Evolutionary conservation across 768 basidiomycete genomes (phyloP).

Genomic region (Trametes maxima): DNA sequence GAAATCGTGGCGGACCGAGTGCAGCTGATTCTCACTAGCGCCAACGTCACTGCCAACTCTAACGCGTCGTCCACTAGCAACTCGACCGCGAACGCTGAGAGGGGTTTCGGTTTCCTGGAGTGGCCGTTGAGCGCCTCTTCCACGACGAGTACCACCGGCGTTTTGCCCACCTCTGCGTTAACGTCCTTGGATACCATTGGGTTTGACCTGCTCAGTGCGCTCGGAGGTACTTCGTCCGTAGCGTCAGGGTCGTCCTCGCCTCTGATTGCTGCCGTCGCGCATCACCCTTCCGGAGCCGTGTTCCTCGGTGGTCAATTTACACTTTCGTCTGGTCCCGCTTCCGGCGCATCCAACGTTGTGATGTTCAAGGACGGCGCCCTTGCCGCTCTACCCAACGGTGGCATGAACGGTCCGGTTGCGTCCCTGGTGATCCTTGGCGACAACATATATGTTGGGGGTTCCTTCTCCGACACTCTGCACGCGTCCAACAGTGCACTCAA

Average conservation of each 20-base stretch:
- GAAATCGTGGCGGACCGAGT: slow-evolving; percentile 85
- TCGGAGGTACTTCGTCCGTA: slow-evolving; percentile 50
- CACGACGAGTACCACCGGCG: slow-evolving; percentile 58
- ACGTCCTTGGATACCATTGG: slow-evolving; percentile 69
- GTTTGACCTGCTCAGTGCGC: slow-evolving; percentile 57
- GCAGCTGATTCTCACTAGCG: slow-evolving; percentile 74
- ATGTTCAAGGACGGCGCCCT: slow-evolving; percentile 64
- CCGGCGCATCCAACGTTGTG: slow-evolving; percentile 70
- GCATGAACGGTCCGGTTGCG: slow-evolving; percentile 79
- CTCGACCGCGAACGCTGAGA: slow-evolving; percentile 38
- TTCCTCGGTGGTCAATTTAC: slow-evolving; percentile 81
- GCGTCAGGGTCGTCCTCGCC: slow-evolving; percentile 38
- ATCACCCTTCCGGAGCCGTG: slow-evolving; percentile 65
- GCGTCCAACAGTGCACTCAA: slow-evolving; percentile 54
- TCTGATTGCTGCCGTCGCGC: slow-evolving; percentile 56
- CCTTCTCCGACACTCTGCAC: slow-evolving; percentile 71
- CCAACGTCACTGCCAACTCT: slow-evolving; percentile 43
- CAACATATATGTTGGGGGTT: slow-evolving; percentile 82
- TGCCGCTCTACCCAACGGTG: slow-evolving; percentile 55
- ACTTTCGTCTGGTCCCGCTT: slow-evolving; percentile 55
- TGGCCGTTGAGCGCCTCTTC: slow-evolving; percentile 60
- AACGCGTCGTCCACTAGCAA: slow-evolving; percentile 35
- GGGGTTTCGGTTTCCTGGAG: slow-evolving; percentile 86
- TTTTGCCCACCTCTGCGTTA: slow-evolving; percentile 67
- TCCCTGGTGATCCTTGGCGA: slow-evolving; percentile 65